Evolutionary conservation across 495 filamentous ascomycete species (phyloP).

Genomic region (Penicillium diatomitis): DNA sequence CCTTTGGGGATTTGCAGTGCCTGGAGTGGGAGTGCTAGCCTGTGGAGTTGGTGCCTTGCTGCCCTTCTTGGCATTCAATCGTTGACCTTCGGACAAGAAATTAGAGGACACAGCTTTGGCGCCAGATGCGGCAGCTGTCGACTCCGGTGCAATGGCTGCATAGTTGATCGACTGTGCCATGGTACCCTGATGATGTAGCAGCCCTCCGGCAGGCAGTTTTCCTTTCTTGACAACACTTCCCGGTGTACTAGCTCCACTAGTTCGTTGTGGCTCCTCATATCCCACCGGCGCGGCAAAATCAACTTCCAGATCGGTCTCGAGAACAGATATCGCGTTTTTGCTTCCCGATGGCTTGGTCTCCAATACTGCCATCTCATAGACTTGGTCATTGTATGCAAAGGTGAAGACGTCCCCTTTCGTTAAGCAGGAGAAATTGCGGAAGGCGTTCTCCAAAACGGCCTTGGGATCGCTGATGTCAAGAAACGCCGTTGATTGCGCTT

Average conservation of each 20-base stretch:
- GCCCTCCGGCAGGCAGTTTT: slow-evolving; percentile 58
- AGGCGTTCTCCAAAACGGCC: slow-evolving; percentile 93
- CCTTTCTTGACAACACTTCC: slow-evolving; percentile 49
- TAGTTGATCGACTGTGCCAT: slow-evolving; percentile 99
- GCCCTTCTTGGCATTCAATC: slow-evolving; percentile 69
- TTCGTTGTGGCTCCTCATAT: slow-evolving; percentile 69
- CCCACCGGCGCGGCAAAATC: slow-evolving; percentile 92
- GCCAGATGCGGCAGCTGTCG: slow-evolving; percentile 51
- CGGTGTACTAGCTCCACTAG: slow-evolving; percentile 55
- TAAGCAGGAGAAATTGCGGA: slow-evolving; percentile 87
- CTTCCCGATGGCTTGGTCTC: slow-evolving; percentile 79
- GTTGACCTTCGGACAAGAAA: slow-evolving; percentile 67
- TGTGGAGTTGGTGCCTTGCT: slow-evolving; percentile 72
- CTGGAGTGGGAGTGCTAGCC: slow-evolving; percentile 69
- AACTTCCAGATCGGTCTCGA: slow-evolving; percentile 91
- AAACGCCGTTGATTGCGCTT: slow-evolving; percentile 84
- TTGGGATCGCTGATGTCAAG: slow-evolving; percentile 95
- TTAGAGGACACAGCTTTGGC: slow-evolving; percentile 63
- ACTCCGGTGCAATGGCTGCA: slow-evolving; percentile 77
- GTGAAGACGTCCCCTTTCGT: slow-evolving; percentile 90
- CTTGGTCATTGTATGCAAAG: slow-evolving; percentile 87
- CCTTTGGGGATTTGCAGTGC: slow-evolving; percentile 47
- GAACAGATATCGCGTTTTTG: slow-evolving; percentile 74
- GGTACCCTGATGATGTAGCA: slow-evolving; percentile 72
- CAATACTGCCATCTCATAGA: slow-evolving; percentile 84